Base-by-base conservation (phyloP, 495 filamentous ascomycete genomes). In the Immersiella caudata region DNA sequence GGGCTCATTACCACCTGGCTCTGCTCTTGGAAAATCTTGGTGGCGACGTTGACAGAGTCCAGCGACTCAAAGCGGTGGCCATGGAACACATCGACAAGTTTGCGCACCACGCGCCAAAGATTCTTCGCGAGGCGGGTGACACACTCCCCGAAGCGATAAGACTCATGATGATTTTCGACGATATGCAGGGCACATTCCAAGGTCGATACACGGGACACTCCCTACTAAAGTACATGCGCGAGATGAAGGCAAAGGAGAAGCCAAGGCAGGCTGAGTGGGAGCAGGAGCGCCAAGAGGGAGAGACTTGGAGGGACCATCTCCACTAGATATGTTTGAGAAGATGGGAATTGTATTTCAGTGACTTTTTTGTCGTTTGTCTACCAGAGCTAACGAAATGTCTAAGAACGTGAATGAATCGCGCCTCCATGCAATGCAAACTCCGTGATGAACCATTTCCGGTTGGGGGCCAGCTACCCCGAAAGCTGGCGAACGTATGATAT, bases 131-230 rank as follows among this genome's bases (percentile, higher is more conserved):
- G 0, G 22, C 63, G 11, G 33, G 24, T 2, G 62, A 66, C 20
- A 6, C 18, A 4, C 40, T 18, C 14, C 11, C 9, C 40, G 40
- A 46, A 12, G 40, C 9, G 6, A 5, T 6, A 18, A 46, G 40
- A 46, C 6, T 46, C 11, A 61, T 69, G 49, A 69, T 69, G 67
- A 66, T 62, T 9, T 69, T 66, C 55, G 67, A 69, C 35, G 67
- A 69, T 26, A 29, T 69, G 57, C 57, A 62, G 59, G 36, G 52
- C 20, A 69, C 67, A 14, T 61, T 62, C 22, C 16, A 40, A 57
- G 67, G 67, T 9, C n/a, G 67, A 25, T 69, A 64, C 29, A 69
- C 67, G 21, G 63, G 67, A 5, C 22, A n/a, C 0, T 50, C 18
- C 2, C 25, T 69, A 21, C 24, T 69, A 26, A 61, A 46, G 21